Conservation (phyloP, 208 protist genomes). For the Trypanosoma caninum region DNA sequence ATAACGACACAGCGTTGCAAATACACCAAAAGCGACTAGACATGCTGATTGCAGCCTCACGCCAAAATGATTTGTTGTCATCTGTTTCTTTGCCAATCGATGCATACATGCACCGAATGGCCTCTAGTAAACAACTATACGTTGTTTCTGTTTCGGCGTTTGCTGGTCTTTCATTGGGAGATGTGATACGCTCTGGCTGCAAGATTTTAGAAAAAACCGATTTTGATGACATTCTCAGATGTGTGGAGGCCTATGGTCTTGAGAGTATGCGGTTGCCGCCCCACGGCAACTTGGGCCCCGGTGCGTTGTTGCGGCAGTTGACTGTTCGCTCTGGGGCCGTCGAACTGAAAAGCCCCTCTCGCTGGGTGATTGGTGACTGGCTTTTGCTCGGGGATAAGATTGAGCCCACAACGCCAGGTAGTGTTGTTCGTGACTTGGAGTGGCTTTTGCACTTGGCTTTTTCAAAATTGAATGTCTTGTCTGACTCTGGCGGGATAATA, state of each 20-base stretch:
- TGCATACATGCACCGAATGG: conserved; percentile 58
- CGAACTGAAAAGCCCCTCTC: conserved; percentile 45
- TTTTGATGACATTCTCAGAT: conserved; percentile 62
- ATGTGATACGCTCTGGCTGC: conserved; percentile 81
- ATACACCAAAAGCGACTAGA: conserved; percentile 49
- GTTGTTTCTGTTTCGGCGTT: conserved; percentile 67
- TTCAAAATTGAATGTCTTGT: conserved; percentile 65
- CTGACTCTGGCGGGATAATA: conserved; percentile 32
- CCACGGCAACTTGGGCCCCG: conserved; percentile 71
- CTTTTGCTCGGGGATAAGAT: conserved; percentile 35
- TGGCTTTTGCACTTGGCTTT: conserved; percentile 79
- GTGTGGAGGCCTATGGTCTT: conserved; percentile 60
- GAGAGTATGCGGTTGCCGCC: conserved; percentile 41
- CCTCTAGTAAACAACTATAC: conserved; percentile 39
- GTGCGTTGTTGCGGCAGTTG: conserved; percentile 62
- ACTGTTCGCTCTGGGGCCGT: conserved; percentile 59
- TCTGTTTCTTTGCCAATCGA: conserved; percentile 62
- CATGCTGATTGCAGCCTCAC: conserved; percentile 36
- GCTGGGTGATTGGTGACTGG: conserved; percentile 88
- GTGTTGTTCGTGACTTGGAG: conserved; percentile 61
- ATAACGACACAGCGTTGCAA: not conserved
- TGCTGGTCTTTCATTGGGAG: conserved; percentile 68
- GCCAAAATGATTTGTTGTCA: conserved; percentile 16
- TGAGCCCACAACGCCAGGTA: conserved; percentile 8
- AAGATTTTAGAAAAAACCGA: conserved; percentile 62